Evolutionary conservation across 2,329 filamentous ascomycete genomes (phyloP).

Genomic region (Teratosphaeria zuluensis): DNA sequence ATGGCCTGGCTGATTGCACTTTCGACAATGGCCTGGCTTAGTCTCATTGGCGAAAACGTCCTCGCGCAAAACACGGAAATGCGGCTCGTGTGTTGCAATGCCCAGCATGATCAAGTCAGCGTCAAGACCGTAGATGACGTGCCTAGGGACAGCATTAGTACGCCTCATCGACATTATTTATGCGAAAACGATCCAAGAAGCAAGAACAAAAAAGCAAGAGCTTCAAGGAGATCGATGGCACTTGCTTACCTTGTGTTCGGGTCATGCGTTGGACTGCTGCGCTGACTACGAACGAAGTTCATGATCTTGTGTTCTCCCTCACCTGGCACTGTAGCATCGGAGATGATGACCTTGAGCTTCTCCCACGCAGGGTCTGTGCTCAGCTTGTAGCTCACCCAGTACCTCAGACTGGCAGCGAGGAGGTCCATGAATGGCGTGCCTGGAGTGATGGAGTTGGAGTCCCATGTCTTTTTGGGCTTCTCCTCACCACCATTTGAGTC

Average conservation of each 20-base stretch:
- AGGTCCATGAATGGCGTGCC: conserved; percentile 99
- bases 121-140: conserved; percentile 96
- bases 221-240: background rate
- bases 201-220: conserved; percentile 5
- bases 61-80: conserved; percentile 91
- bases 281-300: conserved; percentile 92
- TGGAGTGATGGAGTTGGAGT: conserved; percentile 79
- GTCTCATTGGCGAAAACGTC: conserved; percentile 91
- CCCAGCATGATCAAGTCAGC: conserved; percentile 98
- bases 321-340: conserved; percentile 92
- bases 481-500: conserved; percentile 20
- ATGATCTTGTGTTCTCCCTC: conserved; percentile 99
- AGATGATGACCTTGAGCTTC: conserved; percentile 94
- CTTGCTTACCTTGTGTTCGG: conserved; percentile 59
- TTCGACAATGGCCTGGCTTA: conserved; percentile 67
- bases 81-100: conserved; percentile 90
- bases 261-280: conserved; percentile 80
- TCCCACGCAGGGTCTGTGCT: conserved; percentile 96
- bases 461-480: conserved; percentile 84
- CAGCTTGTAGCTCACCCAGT: conserved; percentile 96
- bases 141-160: conserved; percentile 41
- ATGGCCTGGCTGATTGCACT: conserved; percentile 89
- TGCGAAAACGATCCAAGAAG: background rate
- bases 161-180: background rate
- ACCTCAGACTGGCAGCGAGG: conserved; percentile 77